These are phyloP conservation scores for Talaromyces sp. DNA, from an alignment of 2,329 filamentous ascomycete genomes.

Conservation along the genomic window DNA sequence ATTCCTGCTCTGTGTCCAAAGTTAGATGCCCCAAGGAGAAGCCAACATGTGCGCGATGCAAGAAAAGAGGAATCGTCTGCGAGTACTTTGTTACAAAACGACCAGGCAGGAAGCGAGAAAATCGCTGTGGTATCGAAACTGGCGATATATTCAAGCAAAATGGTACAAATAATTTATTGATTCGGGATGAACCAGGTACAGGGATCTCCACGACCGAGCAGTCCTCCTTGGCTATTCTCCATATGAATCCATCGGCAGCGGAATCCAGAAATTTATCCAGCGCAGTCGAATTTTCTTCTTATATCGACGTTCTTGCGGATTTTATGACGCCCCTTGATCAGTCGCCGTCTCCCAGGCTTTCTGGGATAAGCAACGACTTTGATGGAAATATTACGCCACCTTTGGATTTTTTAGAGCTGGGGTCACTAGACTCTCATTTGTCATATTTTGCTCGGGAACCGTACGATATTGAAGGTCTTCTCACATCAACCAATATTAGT, in stretches of 20 bases:
- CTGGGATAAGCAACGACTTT: background rate
- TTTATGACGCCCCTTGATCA: background rate
- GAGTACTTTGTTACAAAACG: constrained; percentile 27
- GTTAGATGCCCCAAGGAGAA: constrained; percentile 13
- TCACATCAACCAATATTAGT: background rate
- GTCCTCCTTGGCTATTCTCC: background rate
- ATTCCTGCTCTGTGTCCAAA: constrained; percentile 32
- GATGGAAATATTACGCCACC: background rate
- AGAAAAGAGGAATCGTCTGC: constrained; percentile 22
- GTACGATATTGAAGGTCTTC: background rate
- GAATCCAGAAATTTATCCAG: background rate
- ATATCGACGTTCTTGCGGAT: background rate
- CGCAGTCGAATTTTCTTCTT: background rate
- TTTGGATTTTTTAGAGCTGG: background rate
- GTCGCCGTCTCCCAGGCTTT: background rate
- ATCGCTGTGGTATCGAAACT: background rate
- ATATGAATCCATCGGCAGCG: background rate
- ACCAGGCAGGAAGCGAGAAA: constrained; percentile 18
- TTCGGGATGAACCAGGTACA: background rate
- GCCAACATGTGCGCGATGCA: constrained; percentile 27
- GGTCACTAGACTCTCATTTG: background rate
- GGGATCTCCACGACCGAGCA: background rate
- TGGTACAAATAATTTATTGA: background rate
- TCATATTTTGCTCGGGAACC: background rate
- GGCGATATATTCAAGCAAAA: background rate